A percentile compares a stretch with the other conserved stretches of the same genome.
Conservation (phyloP, 2,329 filamentous ascomycete genomes). For the Alternaria ethzedia region DNA sequence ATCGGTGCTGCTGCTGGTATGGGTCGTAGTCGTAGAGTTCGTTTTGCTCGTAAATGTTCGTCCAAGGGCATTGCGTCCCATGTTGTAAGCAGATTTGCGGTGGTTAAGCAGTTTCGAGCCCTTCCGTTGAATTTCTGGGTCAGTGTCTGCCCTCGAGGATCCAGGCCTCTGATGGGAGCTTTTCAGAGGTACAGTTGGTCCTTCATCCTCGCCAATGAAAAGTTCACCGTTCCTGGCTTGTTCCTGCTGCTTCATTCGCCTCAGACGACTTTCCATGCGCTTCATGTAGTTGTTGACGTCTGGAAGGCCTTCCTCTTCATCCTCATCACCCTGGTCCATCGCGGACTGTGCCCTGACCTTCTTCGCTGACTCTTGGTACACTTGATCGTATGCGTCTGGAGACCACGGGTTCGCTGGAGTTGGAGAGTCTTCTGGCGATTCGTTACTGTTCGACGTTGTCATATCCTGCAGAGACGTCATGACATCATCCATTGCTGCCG, state of each 20-base stretch:
- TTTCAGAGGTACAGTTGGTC: constrained; percentile 68
- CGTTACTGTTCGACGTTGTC: constrained; percentile 63
- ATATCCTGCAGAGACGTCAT: constrained; percentile 94
- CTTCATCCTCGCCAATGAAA: constrained; percentile 51
- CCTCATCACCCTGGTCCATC: constrained; percentile 64
- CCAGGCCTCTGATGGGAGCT: constrained; percentile 52
- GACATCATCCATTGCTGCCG: constrained; percentile 97
- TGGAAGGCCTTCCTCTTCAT: constrained; percentile 67
- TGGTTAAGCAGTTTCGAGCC: constrained; percentile 56
- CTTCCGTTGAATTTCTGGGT: constrained; percentile 37
- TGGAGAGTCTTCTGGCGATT: constrained; percentile 62
- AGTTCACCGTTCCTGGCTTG: constrained; percentile 55
- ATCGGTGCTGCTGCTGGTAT: constrained; percentile 73
- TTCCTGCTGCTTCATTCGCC: constrained; percentile 67
- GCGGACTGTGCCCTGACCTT: constrained; percentile 68
- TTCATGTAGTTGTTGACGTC: constrained; percentile 86
- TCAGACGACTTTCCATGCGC: constrained; percentile 85
- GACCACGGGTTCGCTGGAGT: constrained; percentile 80
- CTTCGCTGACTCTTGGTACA: constrained; percentile 52
- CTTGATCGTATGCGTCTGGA: constrained; percentile 79
- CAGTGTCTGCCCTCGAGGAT: constrained; percentile 45
- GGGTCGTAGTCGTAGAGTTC: constrained; percentile 70
- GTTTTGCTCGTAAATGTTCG: constrained; percentile 90
- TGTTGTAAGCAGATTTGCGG: constrained; percentile 79
- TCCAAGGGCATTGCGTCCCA: constrained; percentile 71